Evolutionary conservation across 192 early-diverging fungal genomes (phyloP), one percentile per base, ranked within the genome.

Genomic region (Entomortierella beljakovae): DNA sequence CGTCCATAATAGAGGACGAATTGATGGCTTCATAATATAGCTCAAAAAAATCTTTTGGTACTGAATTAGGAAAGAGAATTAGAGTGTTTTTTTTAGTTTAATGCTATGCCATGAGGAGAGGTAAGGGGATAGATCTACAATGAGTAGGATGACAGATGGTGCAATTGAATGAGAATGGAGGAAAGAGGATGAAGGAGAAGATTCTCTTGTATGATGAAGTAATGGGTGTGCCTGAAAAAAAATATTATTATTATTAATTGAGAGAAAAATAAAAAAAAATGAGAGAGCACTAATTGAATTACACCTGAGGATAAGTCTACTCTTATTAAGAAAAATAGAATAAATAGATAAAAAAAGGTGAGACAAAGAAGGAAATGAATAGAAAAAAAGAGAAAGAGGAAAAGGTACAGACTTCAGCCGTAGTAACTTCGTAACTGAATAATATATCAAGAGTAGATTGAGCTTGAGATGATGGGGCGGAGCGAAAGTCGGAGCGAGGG

Each of bases 401-500:
- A 29, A 26, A 26, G n/a, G n/a, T 35, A 51, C 6, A 28, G 6
- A 38, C 37, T 38, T 6, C 6, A 38, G 13, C 37, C 13, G 26
- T 52, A 26, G 23, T 22, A 26, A n/a, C 50, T 28, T 46, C 20
- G 43, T 20, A 46, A 46, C 37, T 8, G n/a, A n/a, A n/a, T n/a
- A n/a, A n/a, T n/a, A n/a, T n/a, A n/a, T n/a, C n/a, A n/a, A n/a
- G n/a, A n/a, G n/a, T n/a, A n/a, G n/a, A n/a, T n/a, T n/a, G n/a
- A n/a, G n/a, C n/a, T n/a, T n/a, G n/a, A n/a, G n/a, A 38, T 8
- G 37, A 38, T 13, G 13, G 6, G 37, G 15, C 67, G 67, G 67
- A 69, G 67, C 67, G 67, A 60, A 69, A 49, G 67, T 59, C 48
- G 67, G 67, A 69, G 34, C 67, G 67, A 57, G 10, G 49, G 5